These are phyloP conservation scores for Podaxis sp. DNA, from an alignment of 768 basidiomycete species.

Conservation along the genomic window DNA sequence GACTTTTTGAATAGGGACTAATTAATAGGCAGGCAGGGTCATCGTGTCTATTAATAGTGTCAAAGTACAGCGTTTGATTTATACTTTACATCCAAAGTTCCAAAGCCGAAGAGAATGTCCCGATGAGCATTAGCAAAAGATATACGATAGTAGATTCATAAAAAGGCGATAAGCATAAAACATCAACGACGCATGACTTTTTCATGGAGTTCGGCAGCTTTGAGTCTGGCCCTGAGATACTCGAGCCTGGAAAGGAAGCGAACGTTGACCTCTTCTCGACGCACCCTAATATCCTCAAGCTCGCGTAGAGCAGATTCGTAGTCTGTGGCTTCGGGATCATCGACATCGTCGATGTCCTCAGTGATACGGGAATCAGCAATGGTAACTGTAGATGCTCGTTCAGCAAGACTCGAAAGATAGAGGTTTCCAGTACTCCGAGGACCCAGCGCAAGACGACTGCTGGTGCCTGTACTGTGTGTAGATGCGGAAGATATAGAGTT, in stretches of 20 bases:
- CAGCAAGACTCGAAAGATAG: slow-evolving; percentile 30
- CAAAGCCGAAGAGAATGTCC: not conserved
- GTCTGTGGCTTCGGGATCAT: slow-evolving; percentile 37
- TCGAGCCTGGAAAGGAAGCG: slow-evolving; percentile 74
- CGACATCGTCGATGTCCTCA: slow-evolving; percentile 20
- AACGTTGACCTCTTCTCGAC: slow-evolving; percentile 62
- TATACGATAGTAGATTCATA: not conserved
- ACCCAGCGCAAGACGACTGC: slow-evolving; percentile 19
- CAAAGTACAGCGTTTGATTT: not conserved
- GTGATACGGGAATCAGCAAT: slow-evolving; percentile 15
- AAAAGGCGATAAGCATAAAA: not conserved
- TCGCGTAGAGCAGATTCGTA: slow-evolving; percentile 25
- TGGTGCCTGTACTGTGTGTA: slow-evolving; percentile 35
- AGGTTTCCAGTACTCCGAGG: slow-evolving; percentile 45
- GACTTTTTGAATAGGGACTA: not conserved
- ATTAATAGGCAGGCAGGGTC: not conserved
- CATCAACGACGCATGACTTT: slow-evolving; percentile 39
- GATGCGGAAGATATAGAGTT: slow-evolving; percentile 55
- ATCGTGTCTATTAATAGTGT: slow-evolving; percentile 10
- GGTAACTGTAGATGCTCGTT: slow-evolving; percentile 20
- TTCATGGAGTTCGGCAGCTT: slow-evolving; percentile 69
- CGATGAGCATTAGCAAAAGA: not conserved
- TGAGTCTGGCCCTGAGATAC: slow-evolving; percentile 72
- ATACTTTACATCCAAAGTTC: not conserved
- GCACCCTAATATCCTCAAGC: slow-evolving; percentile 60